A percentile compares a stretch with the other conserved stretches of the same genome.
phyloP scores from a whole-genome alignment of 1,284 basidiomycete species.

The Coriolopsis trogii region DNA sequence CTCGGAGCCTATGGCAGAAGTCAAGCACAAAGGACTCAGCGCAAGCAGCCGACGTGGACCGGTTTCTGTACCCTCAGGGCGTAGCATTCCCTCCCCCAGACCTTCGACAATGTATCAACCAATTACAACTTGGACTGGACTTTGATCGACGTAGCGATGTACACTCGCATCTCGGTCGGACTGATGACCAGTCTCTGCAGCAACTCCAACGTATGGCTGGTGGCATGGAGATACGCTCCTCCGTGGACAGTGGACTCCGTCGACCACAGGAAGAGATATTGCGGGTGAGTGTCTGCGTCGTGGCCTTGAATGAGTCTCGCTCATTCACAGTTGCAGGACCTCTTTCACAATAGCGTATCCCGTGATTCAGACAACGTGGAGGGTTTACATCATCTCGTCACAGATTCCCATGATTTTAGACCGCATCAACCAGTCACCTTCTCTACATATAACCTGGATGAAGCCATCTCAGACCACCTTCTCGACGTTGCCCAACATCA shows the following conservation, averaged over 20 bases:
- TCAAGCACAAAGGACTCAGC: not conserved
- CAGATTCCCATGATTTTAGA: not conserved
- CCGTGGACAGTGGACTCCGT: conserved; percentile 14
- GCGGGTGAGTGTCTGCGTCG: conserved; percentile 4
- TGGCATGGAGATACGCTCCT: conserved; percentile 11
- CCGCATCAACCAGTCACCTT: conserved; percentile 13
- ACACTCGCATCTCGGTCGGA: not conserved
- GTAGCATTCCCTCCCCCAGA: conserved; percentile 7
- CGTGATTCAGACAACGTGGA: conserved; percentile 14
- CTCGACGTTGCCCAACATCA: not conserved
- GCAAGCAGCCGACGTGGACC: conserved; percentile 6
- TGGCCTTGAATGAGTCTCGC: not conserved
- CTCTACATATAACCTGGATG: conserved; percentile 17
- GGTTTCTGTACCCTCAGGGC: conserved; percentile 6
- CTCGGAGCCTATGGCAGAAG: not conserved
- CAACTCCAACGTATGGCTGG: conserved; percentile 6
- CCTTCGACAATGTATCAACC: conserved; percentile 27
- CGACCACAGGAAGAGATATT: conserved; percentile 11
- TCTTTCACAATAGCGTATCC: conserved; percentile 7
- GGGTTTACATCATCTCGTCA: conserved; percentile 13
- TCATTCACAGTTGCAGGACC: conserved; percentile 4
- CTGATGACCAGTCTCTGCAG: conserved; percentile 4
- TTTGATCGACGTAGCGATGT: not conserved
- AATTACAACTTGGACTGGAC: conserved; percentile 20
- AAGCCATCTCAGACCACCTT: conserved; percentile 7